A percentile compares a stretch with the other conserved stretches of the same genome.
These are phyloP conservation scores for Boletus insuetus DNA, from an alignment of 768 basidiomycete genomes.

Conservation along the genomic window DNA sequence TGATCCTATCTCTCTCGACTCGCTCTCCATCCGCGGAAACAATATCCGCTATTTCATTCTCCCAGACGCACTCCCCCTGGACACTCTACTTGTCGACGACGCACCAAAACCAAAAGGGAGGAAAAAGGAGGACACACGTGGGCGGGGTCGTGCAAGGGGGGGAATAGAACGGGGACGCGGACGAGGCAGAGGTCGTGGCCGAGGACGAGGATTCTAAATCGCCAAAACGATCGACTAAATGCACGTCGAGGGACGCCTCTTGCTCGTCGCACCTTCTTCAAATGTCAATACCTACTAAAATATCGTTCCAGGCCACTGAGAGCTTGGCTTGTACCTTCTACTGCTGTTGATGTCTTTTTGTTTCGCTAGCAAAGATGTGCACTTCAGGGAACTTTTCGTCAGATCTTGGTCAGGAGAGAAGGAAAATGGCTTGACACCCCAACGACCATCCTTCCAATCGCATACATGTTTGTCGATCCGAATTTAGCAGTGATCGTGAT, in stretches of 20 bases:
- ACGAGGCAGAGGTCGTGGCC: conserved; percentile 53
- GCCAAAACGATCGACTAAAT: too few relatives aligned
- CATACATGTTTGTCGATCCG: too few relatives aligned
- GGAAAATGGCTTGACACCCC: too few relatives aligned
- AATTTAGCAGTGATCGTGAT: too few relatives aligned
- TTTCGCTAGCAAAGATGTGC: too few relatives aligned
- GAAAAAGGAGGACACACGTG: conserved; percentile 83
- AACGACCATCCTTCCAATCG: too few relatives aligned
- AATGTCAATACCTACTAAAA: conserved; percentile 26
- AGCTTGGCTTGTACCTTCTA: conserved; percentile 23
- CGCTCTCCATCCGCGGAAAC: conserved; percentile 93
- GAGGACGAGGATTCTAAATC: conserved; percentile 40
- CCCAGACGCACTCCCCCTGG: conserved; percentile 95
- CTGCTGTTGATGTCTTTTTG: conserved; percentile 8
- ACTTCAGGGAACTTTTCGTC: too few relatives aligned
- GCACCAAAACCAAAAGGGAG: conserved; percentile 92
- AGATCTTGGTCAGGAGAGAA: too few relatives aligned
- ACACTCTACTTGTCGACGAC: conserved; percentile 96
- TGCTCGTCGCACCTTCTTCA: conserved; percentile 5
- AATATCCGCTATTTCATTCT: conserved; percentile 96
- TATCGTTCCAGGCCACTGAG: conserved; percentile 12
- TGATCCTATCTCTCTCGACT: conserved; percentile 82
- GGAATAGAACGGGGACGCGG: conserved; percentile 50
- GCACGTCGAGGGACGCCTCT: neutral
- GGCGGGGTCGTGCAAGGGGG: conserved; percentile 52